Base-by-base conservation (phyloP, 2,329 filamentous ascomycete genomes). In the Pseudogymnoascus sp. region DNA sequence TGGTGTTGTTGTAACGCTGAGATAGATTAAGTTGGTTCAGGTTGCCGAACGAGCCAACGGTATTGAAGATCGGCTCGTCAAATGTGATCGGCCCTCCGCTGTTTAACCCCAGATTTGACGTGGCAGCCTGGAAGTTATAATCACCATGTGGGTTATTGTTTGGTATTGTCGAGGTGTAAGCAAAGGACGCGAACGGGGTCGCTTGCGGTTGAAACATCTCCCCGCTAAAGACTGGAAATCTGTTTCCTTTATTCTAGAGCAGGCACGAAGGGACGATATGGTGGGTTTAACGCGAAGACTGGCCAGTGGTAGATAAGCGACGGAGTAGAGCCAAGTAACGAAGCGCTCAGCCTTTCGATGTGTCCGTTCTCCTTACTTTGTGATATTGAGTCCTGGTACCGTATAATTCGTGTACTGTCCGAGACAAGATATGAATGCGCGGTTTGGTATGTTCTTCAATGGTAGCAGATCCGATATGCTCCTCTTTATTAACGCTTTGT, bases 1-100 rank as follows among this genome's bases (percentile, higher is more conserved):
- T 71, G 50, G 66, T 70, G 64, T 41, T 61, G 59, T 34, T 60
- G 65, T 57, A 62, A 30, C 54, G 59, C 20, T 61, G 60, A 18
- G 41, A 20, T 25, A 32, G 39, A 47, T 57, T 35, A 8, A 34
- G 3, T n/a, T 47, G 34, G 16, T 58, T 47, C 43, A 30, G 14
- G 16, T 28, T 32, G 18, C 58, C 32, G 34, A 47, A 62, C n/a
- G 50, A 61, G 54, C 43, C 34, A 34, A 41, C n/a, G 16, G 30
- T 14, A 25, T 34, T 54, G 54, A 59, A 61, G 11, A 57, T 25
- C 22, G 60, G 60, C 34, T 63, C 58, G 39, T 62, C 60, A 32
- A 59, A 61, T 20, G 54, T 41, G 30, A 61, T 63, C 32, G 59
- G 7, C 28, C 58, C 61, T 32, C 58, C 58, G 14, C 30, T 37